Evolutionary conservation across 257 asterid genomes (phyloP).

Genomic region (Solanum piurae): DNA sequence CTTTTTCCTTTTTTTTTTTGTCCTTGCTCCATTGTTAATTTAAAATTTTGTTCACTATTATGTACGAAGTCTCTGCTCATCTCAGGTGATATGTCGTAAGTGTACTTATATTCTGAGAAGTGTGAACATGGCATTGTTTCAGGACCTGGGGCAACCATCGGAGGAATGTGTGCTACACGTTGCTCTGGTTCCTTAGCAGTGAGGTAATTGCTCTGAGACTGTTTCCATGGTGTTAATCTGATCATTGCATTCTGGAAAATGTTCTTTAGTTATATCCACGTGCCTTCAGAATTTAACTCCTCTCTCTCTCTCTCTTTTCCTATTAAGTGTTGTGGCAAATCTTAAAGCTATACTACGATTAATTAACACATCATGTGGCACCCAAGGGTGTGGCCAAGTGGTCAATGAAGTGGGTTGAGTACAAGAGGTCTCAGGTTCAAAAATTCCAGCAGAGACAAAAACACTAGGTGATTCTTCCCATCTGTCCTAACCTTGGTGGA

Average conservation of each 20-base stretch:
- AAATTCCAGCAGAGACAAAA: background rate
- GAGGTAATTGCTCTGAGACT: slow-evolving; percentile 42
- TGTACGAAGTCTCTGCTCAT: background rate
- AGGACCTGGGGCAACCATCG: slow-evolving; percentile 99
- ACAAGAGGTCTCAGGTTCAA: background rate
- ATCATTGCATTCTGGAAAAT: background rate
- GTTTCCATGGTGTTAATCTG: background rate
- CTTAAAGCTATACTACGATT: background rate
- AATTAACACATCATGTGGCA: background rate
- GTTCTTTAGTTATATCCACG: background rate
- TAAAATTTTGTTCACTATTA: background rate
- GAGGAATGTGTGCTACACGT: slow-evolving; percentile 99
- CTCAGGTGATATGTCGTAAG: background rate
- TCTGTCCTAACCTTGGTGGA: background rate
- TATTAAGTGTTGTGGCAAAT: background rate
- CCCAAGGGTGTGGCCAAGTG: background rate
- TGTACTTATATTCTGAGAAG: background rate
- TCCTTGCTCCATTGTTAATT: background rate
- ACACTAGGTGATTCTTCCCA: background rate
- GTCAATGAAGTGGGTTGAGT: background rate
- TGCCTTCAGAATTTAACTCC: background rate
- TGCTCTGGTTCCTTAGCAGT: slow-evolving; percentile 99
- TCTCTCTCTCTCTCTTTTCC: background rate
- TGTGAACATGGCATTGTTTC: slow-evolving; percentile 5
- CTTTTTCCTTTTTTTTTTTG: background rate